Evolutionary conservation across 73 alveolate genomes (phyloP).

Genomic region (Paramecium primaurelia): DNA sequence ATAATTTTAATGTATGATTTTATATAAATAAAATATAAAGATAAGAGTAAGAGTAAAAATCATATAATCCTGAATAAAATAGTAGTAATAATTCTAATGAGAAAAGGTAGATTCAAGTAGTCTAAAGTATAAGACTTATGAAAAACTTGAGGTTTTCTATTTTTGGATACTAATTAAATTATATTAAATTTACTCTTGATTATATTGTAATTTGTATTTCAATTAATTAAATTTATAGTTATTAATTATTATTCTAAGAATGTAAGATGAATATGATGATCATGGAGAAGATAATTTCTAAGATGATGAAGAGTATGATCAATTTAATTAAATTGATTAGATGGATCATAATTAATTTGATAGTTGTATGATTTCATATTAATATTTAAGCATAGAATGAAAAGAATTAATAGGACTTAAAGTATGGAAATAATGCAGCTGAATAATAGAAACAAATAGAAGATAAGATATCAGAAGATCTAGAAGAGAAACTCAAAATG

Average conservation of each 20-base stretch:
- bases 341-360: background rate
- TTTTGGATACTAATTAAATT: background rate
- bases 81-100: background rate
- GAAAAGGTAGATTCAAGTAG: background rate
- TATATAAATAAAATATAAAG: background rate
- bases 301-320: conserved; percentile 31
- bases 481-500: conserved; percentile 75
- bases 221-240: background rate
- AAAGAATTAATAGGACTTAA: background rate
- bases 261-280: conserved; percentile 32
- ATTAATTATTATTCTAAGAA: background rate
- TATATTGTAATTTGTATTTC: background rate
- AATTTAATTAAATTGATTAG: background rate
- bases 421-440: background rate
- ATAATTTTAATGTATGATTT: background rate
- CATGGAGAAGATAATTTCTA: background rate
- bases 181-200: background rate
- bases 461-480: conserved; percentile 80
- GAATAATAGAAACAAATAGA: conserved; percentile 58
- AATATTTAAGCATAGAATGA: background rate
- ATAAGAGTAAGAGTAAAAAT: background rate
- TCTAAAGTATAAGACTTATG: background rate
- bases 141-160: background rate
- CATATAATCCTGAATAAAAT: background rate
- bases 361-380: background rate